phyloP scores from a whole-genome alignment of 352 stramenopile genomes.

The Thalassiosira livingstoniorum region DNA sequence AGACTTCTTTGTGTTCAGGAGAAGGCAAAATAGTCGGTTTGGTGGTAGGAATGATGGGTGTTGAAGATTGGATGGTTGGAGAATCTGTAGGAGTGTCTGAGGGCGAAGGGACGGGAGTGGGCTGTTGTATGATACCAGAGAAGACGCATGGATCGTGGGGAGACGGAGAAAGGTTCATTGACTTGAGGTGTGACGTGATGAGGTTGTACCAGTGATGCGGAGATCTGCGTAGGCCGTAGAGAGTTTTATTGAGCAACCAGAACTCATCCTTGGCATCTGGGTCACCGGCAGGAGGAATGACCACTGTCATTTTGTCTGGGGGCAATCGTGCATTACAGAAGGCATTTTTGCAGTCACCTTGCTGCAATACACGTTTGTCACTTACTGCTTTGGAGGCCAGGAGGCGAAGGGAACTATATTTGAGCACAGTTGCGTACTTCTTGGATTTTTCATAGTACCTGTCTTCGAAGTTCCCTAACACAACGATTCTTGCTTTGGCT shows the following conservation, averaged over 20 bases:
- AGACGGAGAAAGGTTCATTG: neutral
- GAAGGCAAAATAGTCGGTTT: no score
- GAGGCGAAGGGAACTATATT: constrained; percentile 9
- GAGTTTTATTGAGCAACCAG: neutral
- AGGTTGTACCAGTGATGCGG: constrained; percentile 12
- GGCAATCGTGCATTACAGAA: no score
- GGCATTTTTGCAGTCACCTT: neutral
- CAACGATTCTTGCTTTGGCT: constrained; percentile 60
- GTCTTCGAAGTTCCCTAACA: constrained; percentile 43
- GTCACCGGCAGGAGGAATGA: no score
- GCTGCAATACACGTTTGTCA: neutral
- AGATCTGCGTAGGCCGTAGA: neutral
- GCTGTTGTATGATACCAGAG: neutral
- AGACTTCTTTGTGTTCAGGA: no score
- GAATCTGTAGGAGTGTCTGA: neutral
- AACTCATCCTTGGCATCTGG: no score
- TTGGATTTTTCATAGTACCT: neutral
- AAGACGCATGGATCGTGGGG: neutral
- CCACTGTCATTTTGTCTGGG: no score
- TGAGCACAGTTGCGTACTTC: neutral
- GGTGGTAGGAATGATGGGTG: no score
- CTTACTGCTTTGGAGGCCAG: constrained; percentile 3
- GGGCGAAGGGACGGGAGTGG: neutral
- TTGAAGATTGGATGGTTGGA: no score
- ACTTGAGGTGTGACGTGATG: neutral